Evolutionary conservation across 129 eudicot species (phyloP).

Genomic region (Centrapalus pauciflorus): DNA sequence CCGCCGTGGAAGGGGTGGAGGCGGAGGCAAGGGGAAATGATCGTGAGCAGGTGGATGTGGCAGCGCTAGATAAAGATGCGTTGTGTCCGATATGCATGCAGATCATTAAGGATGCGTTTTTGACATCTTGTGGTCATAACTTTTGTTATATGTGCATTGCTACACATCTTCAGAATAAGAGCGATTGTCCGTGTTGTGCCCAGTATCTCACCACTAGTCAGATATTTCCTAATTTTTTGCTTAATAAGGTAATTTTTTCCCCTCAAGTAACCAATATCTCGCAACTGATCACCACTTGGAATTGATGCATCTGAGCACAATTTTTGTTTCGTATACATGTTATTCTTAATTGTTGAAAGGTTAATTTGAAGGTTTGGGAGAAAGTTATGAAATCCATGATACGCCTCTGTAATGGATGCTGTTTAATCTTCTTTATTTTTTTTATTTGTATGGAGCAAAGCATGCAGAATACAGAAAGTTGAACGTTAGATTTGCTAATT

Average conservation of each 20-base stretch:
- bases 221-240: constrained; percentile 79
- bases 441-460: constrained; percentile 1
- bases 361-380: constrained; percentile 4
- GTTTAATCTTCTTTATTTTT: neutral
- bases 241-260: constrained; percentile 54
- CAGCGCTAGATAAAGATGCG: constrained; percentile 53
- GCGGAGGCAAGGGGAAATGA: constrained; percentile 12
- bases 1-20: constrained; percentile 21
- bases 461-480: neutral
- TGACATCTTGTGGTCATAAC: constrained; percentile 87
- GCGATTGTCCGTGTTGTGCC: constrained; percentile 81
- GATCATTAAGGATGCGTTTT: constrained; percentile 77
- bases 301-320: neutral
- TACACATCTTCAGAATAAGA: constrained; percentile 79
- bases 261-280: neutral
- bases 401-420: neutral
- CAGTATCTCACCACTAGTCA: constrained; percentile 54
- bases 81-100: constrained; percentile 97
- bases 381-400: neutral
- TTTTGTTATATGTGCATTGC: constrained; percentile 86
- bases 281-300: neutral
- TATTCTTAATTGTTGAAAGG: neutral
- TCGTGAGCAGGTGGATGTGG: constrained; percentile 8
- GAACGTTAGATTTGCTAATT: neutral
- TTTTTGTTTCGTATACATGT: neutral